These are phyloP conservation scores for Lachnellula arida DNA, from an alignment of 2,329 filamentous ascomycete species.

Conservation along the genomic window DNA sequence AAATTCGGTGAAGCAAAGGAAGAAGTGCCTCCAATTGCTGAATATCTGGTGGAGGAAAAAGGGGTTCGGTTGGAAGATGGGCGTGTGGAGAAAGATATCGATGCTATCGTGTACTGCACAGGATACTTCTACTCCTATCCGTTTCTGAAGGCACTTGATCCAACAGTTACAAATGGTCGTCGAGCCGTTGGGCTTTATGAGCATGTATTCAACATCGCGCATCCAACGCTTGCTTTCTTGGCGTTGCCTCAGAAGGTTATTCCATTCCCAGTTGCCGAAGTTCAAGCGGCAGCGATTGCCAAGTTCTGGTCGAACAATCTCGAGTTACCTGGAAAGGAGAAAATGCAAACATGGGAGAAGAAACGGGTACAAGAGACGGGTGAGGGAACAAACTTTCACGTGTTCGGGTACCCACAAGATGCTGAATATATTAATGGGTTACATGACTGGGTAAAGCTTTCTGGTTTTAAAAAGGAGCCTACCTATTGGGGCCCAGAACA, in stretches of 20 bases:
- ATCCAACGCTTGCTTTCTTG: conserved; percentile 75
- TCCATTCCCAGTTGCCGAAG: conserved; percentile 79
- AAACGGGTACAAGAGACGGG: conserved; percentile 37
- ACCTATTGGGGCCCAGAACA: conserved; percentile 67
- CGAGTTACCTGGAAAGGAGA: conserved; percentile 52
- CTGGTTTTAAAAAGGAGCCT: conserved; percentile 57
- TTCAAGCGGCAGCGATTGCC: conserved; percentile 71
- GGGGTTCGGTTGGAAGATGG: conserved; percentile 65
- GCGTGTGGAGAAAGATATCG: conserved; percentile 59
- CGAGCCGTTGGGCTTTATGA: conserved; percentile 70
- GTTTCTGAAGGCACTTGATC: conserved; percentile 51
- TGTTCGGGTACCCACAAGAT: conserved; percentile 53
- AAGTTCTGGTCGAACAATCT: conserved; percentile 72
- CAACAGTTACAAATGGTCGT: conserved; percentile 60
- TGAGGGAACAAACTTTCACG: conserved; percentile 42
- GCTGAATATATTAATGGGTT: conserved; percentile 66
- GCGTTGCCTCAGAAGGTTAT: conserved; percentile 76
- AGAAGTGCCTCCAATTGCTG: conserved; percentile 55
- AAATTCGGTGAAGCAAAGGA: conserved; percentile 32
- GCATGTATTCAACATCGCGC: conserved; percentile 70
- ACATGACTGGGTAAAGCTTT: conserved; percentile 54
- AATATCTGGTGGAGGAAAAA: conserved; percentile 48
- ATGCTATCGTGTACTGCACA: conserved; percentile 80
- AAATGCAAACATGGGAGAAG: conserved; percentile 69
- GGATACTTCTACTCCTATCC: conserved; percentile 85